These are phyloP conservation scores for Phytomonas sp. DNA, from an alignment of 208 protist species.

Conservation along the genomic window DNA sequence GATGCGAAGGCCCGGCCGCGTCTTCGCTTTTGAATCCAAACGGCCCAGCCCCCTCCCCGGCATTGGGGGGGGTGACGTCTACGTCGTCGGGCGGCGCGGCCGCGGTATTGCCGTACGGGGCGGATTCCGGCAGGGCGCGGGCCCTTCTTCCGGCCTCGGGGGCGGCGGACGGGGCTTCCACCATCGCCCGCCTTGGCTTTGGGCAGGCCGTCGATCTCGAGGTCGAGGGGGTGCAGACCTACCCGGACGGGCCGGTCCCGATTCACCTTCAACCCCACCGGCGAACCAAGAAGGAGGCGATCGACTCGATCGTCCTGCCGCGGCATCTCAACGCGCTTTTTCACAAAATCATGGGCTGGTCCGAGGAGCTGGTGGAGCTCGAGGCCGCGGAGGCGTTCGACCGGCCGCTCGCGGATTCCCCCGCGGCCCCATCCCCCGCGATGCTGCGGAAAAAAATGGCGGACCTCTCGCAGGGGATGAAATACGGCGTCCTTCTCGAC, in stretches of 20 bases:
- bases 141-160: slow-evolving; percentile 9
- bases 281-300: slow-evolving; percentile 40
- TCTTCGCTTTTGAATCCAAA: neutral
- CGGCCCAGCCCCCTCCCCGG: neutral
- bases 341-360: slow-evolving; percentile 91
- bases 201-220: slow-evolving; percentile 65
- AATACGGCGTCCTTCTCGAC: slow-evolving; percentile 85
- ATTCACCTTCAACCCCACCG: slow-evolving; percentile 59
- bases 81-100: neutral
- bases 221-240: slow-evolving; percentile 60
- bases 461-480: slow-evolving; percentile 61
- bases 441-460: slow-evolving; percentile 49
- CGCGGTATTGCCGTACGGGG: slow-evolving; percentile 14
- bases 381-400: slow-evolving; percentile 18
- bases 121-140: slow-evolving; percentile 11
- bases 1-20: neutral
- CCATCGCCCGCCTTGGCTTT: slow-evolving; percentile 51
- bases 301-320: slow-evolving; percentile 71
- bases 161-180: neutral
- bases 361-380: slow-evolving; percentile 72
- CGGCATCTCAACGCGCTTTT: slow-evolving; percentile 85
- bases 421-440: slow-evolving; percentile 2
- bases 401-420: neutral
- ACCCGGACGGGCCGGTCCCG: slow-evolving; percentile 46
- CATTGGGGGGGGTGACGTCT: neutral